Evolutionary conservation across 129 eudicot genomes (phyloP), one percentile per base, ranked within the genome.

Genomic region (Pittosporum tobira): DNA sequence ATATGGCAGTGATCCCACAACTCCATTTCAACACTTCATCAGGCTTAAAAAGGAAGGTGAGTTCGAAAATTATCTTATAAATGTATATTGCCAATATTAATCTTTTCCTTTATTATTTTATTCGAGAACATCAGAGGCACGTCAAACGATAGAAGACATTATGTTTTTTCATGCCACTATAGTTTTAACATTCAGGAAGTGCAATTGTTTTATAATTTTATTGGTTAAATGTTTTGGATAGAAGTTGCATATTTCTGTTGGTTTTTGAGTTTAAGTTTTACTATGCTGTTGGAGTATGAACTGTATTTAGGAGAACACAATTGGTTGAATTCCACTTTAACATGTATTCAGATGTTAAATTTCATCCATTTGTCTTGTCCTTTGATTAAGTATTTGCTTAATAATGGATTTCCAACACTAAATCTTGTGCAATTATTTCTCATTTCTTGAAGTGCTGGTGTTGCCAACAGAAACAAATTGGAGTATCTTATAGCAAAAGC

Each of bases 11-110:
- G 40, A 49, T 15, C 81, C 96, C 15, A 47, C 61, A 51, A 83
- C 94, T 0, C 83, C 80, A 6, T 87, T 87, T 21, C 94, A 83
- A 57, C 73, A 27, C 18, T 80, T 80, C 37, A 87, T 83, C 19
- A 75, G 94, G 45, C 66, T 77, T 16, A 58, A 51, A 53, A 79
- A 77, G 62, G 68, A 80, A 59, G 88, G 96, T 83, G 22, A 75
- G 79, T 4, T 7, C 13, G 31, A 16, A 0, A 11, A 19, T 3
- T 3, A n/a, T 54, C 49, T 18, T 45, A n/a, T 15, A 15, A 18
- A 45, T 45, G 21, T 45, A 45, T 45, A 45, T n/a, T 34, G 40
- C 11, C 40, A 45, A 16, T n/a, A 44, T 44, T n/a, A 16, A 45
- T 45, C 11, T 4, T 16, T 45, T 45, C 9, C 1, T 11, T 34